Evolutionary conservation across 208 protist genomes (phyloP).

Genomic region (Leishmania turanica): DNA sequence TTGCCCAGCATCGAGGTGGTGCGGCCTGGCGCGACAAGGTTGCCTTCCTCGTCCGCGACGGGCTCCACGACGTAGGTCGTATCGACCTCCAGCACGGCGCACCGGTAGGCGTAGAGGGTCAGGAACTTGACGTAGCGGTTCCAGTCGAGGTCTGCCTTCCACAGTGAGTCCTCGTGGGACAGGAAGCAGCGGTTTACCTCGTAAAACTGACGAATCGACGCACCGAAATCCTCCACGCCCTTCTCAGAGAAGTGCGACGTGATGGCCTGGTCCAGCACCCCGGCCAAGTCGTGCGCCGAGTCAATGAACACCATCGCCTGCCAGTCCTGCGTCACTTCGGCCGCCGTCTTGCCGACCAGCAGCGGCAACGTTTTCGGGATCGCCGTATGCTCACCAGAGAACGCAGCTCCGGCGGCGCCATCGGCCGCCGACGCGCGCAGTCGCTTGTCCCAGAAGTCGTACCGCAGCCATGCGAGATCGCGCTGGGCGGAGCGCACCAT

Average conservation of each 20-base stretch:
- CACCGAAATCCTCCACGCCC: conserved; percentile 36
- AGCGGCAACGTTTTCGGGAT: conserved; percentile 31
- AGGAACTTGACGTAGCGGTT: conserved; percentile 86
- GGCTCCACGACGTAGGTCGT: conserved; percentile 42
- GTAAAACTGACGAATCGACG: conserved; percentile 62
- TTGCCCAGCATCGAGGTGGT: conserved; percentile 55
- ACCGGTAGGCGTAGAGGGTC: conserved; percentile 72
- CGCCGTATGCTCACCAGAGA: conserved; percentile 13
- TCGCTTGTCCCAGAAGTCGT: conserved; percentile 86
- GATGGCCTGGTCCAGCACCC: conserved; percentile 78
- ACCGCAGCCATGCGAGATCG: conserved; percentile 80
- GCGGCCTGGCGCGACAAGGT: conserved; percentile 36
- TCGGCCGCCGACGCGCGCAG: conserved; percentile 10
- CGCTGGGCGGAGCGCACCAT: conserved; percentile 83
- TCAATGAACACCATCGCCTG: conserved; percentile 36
- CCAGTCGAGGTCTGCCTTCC: conserved; percentile 55
- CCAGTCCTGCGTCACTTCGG: conserved; percentile 29
- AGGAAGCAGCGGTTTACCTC: conserved; percentile 51
- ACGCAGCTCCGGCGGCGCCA: neutral
- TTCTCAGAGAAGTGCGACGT: conserved; percentile 80
- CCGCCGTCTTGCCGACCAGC: conserved; percentile 14
- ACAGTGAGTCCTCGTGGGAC: conserved; percentile 40
- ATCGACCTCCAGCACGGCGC: conserved; percentile 32
- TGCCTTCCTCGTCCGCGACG: conserved; percentile 47
- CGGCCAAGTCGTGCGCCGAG: conserved; percentile 62